Evolutionary conservation across 352 stramenopile species (phyloP).

Genomic region (Paralagenidium karlingii): DNA sequence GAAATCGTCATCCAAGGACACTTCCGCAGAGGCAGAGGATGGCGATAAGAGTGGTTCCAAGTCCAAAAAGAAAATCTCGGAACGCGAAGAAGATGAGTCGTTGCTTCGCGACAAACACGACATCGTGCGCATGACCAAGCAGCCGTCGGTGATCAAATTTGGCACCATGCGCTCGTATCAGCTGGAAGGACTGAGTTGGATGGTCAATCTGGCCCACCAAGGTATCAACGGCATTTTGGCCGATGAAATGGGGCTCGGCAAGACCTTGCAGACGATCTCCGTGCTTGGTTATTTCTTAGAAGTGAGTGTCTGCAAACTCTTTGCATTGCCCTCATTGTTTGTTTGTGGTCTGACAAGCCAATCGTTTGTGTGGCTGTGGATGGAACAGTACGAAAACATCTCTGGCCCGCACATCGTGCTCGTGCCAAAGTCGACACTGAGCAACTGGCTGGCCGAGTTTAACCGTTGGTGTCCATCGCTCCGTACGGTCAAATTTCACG

Average conservation of each 20-base stretch:
- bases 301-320: constrained; percentile 1
- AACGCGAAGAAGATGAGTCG: constrained; percentile 71
- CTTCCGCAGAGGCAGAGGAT: constrained; percentile 54
- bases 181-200: constrained; percentile 96
- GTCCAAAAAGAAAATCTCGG: constrained; percentile 82
- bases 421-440: constrained; percentile 89
- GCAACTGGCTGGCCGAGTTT: constrained; percentile 91
- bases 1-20: constrained; percentile 12
- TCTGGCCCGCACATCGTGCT: constrained; percentile 89
- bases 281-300: constrained; percentile 76
- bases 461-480: constrained; percentile 86
- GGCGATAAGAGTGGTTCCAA: constrained; percentile 77
- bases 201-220: constrained; percentile 98
- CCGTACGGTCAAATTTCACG: constrained; percentile 89
- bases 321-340: neutral
- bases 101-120: constrained; percentile 68
- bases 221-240: constrained; percentile 98
- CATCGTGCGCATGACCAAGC: constrained; percentile 85
- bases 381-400: constrained; percentile 78
- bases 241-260: constrained; percentile 97
- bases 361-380: too few relatives aligned
- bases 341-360: neutral
- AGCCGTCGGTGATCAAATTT: constrained; percentile 87
- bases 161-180: constrained; percentile 97
- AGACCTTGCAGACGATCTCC: constrained; percentile 92